Percentiles rank a stretch among this genome's conserved stretches.
Conservation (phyloP, 768 basidiomycete species). For the Pisolithus albus region DNA sequence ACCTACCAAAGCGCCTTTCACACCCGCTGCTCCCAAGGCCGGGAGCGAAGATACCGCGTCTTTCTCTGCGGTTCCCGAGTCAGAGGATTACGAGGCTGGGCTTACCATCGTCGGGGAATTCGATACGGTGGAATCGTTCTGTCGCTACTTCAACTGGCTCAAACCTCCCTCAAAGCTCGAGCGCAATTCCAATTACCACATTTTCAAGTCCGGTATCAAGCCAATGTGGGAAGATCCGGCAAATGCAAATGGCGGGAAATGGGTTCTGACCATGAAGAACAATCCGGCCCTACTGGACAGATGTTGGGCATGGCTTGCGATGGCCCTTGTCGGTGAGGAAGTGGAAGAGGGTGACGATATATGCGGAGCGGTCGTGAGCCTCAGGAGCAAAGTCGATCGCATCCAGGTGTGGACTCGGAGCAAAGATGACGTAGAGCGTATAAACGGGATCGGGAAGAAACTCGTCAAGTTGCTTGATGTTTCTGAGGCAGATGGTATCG, state of each 20-base stretch:
- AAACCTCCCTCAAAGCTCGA: conserved; percentile 86
- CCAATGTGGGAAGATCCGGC: conserved; percentile 97
- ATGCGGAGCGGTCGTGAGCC: conserved; percentile 81
- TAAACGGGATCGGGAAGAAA: conserved; percentile 81
- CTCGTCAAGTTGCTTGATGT: conserved; percentile 78
- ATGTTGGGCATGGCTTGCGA: conserved; percentile 85
- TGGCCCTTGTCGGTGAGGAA: conserved; percentile 83
- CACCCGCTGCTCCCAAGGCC: conserved; percentile 35
- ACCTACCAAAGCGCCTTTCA: conserved; percentile 50
- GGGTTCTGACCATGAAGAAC: conserved; percentile 91
- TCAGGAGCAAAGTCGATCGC: conserved; percentile 80
- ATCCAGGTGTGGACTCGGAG: conserved; percentile 88
- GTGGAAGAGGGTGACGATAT: conserved; percentile 67
- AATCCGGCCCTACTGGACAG: conserved; percentile 73
- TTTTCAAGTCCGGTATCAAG: conserved; percentile 92
- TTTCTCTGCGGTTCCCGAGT: conserved; percentile 48
- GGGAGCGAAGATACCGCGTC: conserved; percentile 21
- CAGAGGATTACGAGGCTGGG: conserved; percentile 77
- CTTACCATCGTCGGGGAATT: conserved; percentile 85
- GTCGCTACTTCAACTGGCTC: conserved; percentile 91
- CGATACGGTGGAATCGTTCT: conserved; percentile 84
- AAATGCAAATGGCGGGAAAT: conserved; percentile 89
- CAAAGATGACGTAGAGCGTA: conserved; percentile 78
- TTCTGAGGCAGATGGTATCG: conserved; percentile 76
- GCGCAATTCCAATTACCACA: conserved; percentile 88